Base-by-base conservation (phyloP, 441 rosid species). In the Arabidopsis hybrid region DNA sequence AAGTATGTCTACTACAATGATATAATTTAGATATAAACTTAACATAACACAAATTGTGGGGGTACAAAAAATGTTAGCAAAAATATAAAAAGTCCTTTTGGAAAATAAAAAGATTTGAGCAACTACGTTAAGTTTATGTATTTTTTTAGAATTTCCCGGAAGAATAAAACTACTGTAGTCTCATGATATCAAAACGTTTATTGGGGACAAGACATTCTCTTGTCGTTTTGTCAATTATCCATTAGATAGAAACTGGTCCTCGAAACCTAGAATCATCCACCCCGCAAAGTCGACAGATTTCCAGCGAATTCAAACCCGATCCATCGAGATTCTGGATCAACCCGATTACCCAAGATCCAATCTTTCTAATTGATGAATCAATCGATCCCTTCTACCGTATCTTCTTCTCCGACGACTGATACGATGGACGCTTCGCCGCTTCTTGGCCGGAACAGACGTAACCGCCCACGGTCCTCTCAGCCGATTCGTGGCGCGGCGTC, bases 391-490 rank as follows among this genome's bases (percentile, higher is more conserved):
- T 58, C 75, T 10, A 51, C 68, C 16, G 42, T 69, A 10, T 60
- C 81, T 18, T 55, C 86, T 38, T 75, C 78, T 18, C 59, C 75
- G 8, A 42, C 81, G 46, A 72, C 81, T 66, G 97, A 89, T 7
- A 38, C 80, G 52, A 75, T 83, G 74, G 96, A 89, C 76, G 67
- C 75, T 34, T 78, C 96, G 0, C 96, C 96, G 6, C 89, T 91
- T 53, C 81, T 93, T 12, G 50, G 77, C 55, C 91, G 93, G 3
- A 82, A 82, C 80, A 83, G 90, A 45, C 87, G 90, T 38, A 74
- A 79, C 67, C 79, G 82, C 56, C 85, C 88, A 13, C 85, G 82
- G 4, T 82, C 87, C 1, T 85, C 85, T 1, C 89, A 84, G 12
- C 92, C 86, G 4, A 76, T 90, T 16, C 86, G 86, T 1, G 89